Conservation (phyloP, 2,329 filamentous ascomycete species). For the Oidium heveae region DNA sequence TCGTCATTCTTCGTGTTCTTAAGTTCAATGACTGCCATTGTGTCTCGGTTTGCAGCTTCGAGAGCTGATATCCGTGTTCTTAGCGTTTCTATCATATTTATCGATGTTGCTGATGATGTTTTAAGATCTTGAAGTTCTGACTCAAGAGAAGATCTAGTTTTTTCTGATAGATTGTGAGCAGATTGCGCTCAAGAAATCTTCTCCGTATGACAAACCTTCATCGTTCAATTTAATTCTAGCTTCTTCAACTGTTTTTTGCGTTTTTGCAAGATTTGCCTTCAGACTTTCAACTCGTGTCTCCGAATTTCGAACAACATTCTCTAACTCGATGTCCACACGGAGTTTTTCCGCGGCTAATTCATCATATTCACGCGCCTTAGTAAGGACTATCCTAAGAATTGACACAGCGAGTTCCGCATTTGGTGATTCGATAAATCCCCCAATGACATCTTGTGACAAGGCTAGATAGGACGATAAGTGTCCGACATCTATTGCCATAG, state of each 20-base stretch:
- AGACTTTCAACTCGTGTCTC: conserved; percentile 64
- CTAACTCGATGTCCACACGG: conserved; percentile 72
- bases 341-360: conserved; percentile 69
- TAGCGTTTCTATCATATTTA: conserved; percentile 50
- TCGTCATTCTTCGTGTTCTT: conserved; percentile 72
- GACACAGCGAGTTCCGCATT: conserved; percentile 55
- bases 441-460: conserved; percentile 37
- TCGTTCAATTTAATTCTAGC: conserved; percentile 57
- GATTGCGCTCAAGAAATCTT: background rate
- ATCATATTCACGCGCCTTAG: conserved; percentile 64
- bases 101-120: conserved; percentile 46
- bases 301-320: conserved; percentile 62
- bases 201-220: conserved; percentile 34
- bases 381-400: conserved; percentile 48
- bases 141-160: conserved; percentile 46
- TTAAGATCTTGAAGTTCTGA: conserved; percentile 60
- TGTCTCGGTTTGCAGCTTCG: conserved; percentile 80
- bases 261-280: conserved; percentile 60
- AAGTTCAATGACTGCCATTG: conserved; percentile 65
- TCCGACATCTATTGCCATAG: conserved; percentile 37
- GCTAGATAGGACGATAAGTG: conserved; percentile 50
- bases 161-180: conserved; percentile 31
- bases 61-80: conserved; percentile 65
- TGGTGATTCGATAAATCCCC: conserved; percentile 35
- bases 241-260: conserved; percentile 60